Base-by-base conservation (phyloP, 768 basidiomycete species). In the Cantharellus anzutake region DNA sequence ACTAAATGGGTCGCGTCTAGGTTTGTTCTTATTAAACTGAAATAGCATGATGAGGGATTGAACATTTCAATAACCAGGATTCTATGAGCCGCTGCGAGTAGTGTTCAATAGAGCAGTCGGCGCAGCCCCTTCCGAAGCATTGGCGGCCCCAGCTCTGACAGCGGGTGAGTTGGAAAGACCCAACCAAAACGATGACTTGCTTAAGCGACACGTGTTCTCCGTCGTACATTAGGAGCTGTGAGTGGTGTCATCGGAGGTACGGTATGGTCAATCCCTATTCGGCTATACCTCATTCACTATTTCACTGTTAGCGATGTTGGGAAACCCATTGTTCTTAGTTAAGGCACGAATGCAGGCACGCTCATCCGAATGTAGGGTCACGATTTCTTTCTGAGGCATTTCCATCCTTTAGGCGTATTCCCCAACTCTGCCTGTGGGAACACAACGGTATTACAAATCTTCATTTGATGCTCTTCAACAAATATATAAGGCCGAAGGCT, bases 261-360 rank as follows among this genome's bases (percentile, higher is more conserved):
- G 71, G 11, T 38, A 14, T 7, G 42, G 7, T 7, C 58, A 60
- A 20, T 3, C 29, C 11, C 51, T 55, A 42, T 59, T 29, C 5
- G 44, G 14, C 51, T 29, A 52, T 70, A 66, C 5, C 68, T 68
- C 2, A 63, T 69, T 3, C 3, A 42, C 14, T 58, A 7, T 41
- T 39, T 61, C 86, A 86, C 86, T 0, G 75, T 77, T 57, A 69
- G 71, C 70, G 2, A 63, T 69, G 16, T 70, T 92, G 50, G 92
- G 91, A 48, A 94, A 89, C 69, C 92, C 92, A 0, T 72, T 96
- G 7, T 99, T 96, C 72, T 74, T 99, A 60, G 81, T 99, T 68
- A 99, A 99, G 73, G 96, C 96, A 3, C 81, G 96, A 51, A 97
- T 99, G 86, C 96, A 99, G 77, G 85, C 83, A 16, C 44, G 37